Base-by-base conservation (phyloP, 257 asterid genomes). In the Solanum neorickii region DNA sequence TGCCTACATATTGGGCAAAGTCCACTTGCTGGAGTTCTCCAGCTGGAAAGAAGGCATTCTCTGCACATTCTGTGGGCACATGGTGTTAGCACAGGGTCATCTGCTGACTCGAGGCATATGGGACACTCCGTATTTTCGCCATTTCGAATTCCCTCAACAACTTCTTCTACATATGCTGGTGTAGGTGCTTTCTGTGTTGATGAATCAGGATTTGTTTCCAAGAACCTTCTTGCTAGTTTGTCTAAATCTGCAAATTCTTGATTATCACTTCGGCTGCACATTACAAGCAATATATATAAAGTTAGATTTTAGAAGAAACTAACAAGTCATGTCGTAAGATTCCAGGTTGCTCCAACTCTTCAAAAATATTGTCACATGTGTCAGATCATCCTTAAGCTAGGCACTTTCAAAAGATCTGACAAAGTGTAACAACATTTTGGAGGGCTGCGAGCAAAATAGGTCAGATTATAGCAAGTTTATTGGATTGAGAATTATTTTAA, bases 1-100 rank as follows among this genome's bases (percentile, higher is more conserved):
- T 92, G 94, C 87, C 98, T 90, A 39, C 98, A 95, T 27, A 95
- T 94, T 18, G 98, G 98, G 47, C 98, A 95, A 56, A 88, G 68
- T 7, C 98, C 98, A 15, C 46, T 69, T 65, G 91, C 84, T 75
- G 95, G 92, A 12, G 92, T 89, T 42, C 93, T 90, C 98, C 98
- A 95, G 91, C 98, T 93, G 5, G 94, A 87, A 33, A 94, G 90
- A 29, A 95, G 95, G 85, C 98, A 95, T 87, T 95, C 98, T 68
- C 97, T 89, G 89, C 98, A 95, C 97, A 95, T 93, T 86, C 93
- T 94, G 74, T 95, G 98, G 6, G 98, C 98, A 72, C 98, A 95
- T 5, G 98, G 97, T 2, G 98, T 95, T 66, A 94, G 80, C 47
- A 95, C 95, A 46, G 98, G 96, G 88, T 95, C 98, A 42, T 95